Base-by-base conservation (phyloP, 257 asterid genomes). In the Solanum arcanum region DNA sequence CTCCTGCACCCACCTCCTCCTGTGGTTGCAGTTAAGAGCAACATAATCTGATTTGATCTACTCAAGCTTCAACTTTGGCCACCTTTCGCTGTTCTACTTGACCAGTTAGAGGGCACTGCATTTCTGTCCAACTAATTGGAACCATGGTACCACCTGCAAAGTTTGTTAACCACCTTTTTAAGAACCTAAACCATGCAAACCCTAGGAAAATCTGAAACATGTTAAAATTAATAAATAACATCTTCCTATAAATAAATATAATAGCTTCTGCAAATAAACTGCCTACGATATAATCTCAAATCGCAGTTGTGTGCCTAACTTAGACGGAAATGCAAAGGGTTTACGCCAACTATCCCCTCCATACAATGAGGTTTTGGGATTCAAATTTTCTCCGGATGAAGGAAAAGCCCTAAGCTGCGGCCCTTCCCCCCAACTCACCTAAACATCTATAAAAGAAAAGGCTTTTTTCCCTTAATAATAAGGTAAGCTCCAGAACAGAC, bases 51-150 rank as follows among this genome's bases (percentile, higher is more conserved):
- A 42, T 35, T 87, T 31, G 56, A 87, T 47, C 62, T 82, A 14
- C 68, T 89, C 89, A 94, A 59, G 91, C 91, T 89, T 92, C 96
- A 89, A 89, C 89, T 91, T 94, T 94, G 75, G 98, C 98, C 84
- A 96, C 99, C 92, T 96, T 96, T 88, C 99, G 94, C 87, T 16
- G 95, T 93, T 95, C 98, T 64, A 93, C 83, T 90, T 95, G 98
- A 87, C 96, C 98, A 11, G 98, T 95, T 74, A 86, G 81, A 21
- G 98, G 99, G 88, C 99, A 97, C 91, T 93, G 98, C 98, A 95
- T 95, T 91, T 97, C 98, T 20, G 98, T 97, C 99, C 98, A 97
- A 88, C 98, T 95, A 83, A 95, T 92, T 11, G 99, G 98, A 86
- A 95, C 96, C 99, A 97, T 94, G 23, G 92, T 88, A 75, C 92